Base-by-base conservation (phyloP, 2,329 filamentous ascomycete species). In the Aspergillus tamarii region DNA sequence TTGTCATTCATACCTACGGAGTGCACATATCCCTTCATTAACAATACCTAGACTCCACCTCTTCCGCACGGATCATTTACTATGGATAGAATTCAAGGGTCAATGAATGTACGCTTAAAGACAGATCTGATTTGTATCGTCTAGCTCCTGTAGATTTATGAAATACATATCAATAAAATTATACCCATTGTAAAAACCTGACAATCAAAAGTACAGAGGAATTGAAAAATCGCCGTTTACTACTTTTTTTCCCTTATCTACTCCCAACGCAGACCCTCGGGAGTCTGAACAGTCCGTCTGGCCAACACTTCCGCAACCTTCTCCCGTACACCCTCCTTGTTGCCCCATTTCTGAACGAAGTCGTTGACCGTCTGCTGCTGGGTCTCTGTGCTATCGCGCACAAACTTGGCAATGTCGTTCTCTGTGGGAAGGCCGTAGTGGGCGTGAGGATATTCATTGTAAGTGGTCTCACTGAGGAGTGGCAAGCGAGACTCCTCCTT, bases 371-470 rank as follows among this genome's bases (percentile, higher is more conserved):
- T 85, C 76, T 91, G 83, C 65, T 84, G 79, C 43, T 82, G 81
- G 67, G 81, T 77, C 74, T 83, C 82, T 14, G 81, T 81, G 12
- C 80, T 76, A 39, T 68, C 74, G 48, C 71, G 77, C 57, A 83
- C 81, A 55, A 78, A 78, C 19, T 73, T 65, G 71, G 84, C 70
- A 59, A 89, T 86, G 54, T 76, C 73, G 6, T 70, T 66, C 80
- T 98, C 94, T 2, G 83, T 85, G 6, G 94, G 95, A 64, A 97
- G 82, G 6, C 89, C 90, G 34, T 93, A 88, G 36, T 71, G 70
- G 32, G 80, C 78, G 76, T 92, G 87, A 1, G 94, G 94, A 78
- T 97, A 97, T 63, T 89, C 81, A 6, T 73, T 76, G 80, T 90
- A 98, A 69, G 91, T 85, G 7, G 64, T 68, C 14, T 81, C 77